Conservation (phyloP, 129 eudicot genomes). For the Apium graveolens region DNA sequence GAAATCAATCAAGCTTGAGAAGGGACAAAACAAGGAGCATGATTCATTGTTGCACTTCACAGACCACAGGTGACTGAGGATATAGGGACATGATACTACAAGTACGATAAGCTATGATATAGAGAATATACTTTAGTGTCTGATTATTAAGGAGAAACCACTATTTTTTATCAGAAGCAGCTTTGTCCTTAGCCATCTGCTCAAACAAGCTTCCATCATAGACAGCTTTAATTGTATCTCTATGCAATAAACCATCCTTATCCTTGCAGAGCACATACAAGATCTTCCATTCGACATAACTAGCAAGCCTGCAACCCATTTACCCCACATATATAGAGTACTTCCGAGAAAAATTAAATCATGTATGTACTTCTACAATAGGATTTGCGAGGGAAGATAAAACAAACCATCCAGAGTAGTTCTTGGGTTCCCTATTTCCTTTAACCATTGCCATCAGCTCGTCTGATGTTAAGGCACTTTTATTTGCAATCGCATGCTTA, state of each 20-base stretch:
- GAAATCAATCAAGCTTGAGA: background rate
- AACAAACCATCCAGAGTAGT: conserved; percentile 54
- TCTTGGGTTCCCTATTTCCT: conserved; percentile 61
- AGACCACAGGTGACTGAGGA: background rate
- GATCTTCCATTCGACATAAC: conserved; percentile 64
- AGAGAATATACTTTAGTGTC: background rate
- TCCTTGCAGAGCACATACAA: conserved; percentile 57
- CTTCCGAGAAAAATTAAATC: background rate
- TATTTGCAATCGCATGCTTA: conserved; percentile 50
- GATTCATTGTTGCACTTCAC: background rate
- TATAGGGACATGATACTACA: background rate
- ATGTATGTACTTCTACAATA: background rate
- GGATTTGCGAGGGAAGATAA: background rate
- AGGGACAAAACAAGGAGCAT: background rate
- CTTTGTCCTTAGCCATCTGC: conserved; percentile 39
- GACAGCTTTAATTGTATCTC: conserved; percentile 49
- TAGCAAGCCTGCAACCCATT: conserved; percentile 43
- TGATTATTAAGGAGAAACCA: background rate
- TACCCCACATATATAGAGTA: background rate
- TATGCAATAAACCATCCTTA: conserved; percentile 52
- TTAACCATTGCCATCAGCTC: conserved; percentile 51
- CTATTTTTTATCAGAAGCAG: conserved; percentile 23
- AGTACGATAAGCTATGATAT: background rate
- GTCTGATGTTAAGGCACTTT: conserved; percentile 45
- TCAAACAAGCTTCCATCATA: conserved; percentile 83